These are phyloP conservation scores for Phytophthora multivora DNA, from an alignment of 352 stramenopile species.

Conservation along the genomic window DNA sequence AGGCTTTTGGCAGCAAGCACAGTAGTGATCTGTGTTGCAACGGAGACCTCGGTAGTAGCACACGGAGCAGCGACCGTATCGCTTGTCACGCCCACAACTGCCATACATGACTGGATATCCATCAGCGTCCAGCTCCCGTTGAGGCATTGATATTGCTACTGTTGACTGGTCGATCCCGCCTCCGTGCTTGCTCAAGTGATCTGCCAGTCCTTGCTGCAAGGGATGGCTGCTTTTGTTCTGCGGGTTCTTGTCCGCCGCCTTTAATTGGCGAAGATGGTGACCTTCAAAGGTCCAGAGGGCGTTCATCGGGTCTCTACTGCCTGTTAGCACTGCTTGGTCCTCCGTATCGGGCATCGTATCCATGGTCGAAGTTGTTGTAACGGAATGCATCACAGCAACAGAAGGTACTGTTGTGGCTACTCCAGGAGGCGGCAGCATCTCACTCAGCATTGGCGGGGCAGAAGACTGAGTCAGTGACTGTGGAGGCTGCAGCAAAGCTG, in stretches of 20 bases:
- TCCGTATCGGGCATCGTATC: slow-evolving; percentile 19
- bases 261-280: slow-evolving; percentile 54
- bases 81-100: slow-evolving; percentile 71
- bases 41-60: slow-evolving; percentile 75
- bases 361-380: slow-evolving; percentile 15
- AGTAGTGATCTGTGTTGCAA: slow-evolving; percentile 75
- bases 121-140: slow-evolving; percentile 44
- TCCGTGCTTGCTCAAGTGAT: slow-evolving; percentile 14
- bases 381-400: neutral
- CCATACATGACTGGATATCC: slow-evolving; percentile 60
- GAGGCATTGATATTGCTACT: slow-evolving; percentile 1
- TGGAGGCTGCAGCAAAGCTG: slow-evolving; percentile 14
- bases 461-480: neutral
- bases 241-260: slow-evolving; percentile 45
- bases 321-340: slow-evolving; percentile 16
- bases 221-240: slow-evolving; percentile 22
- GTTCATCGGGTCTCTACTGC: slow-evolving; percentile 55
- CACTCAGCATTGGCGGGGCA: slow-evolving; percentile 16
- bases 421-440: slow-evolving; percentile 17
- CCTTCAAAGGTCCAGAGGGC: slow-evolving; percentile 72
- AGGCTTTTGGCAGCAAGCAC: slow-evolving; percentile 68
- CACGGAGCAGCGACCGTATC: slow-evolving; percentile 72
- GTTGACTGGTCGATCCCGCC: slow-evolving; percentile 8
- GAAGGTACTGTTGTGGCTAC: neutral
- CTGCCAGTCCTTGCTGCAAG: slow-evolving; percentile 14